Base-by-base conservation (phyloP, 2,329 filamentous ascomycete species). In the Hypoxylon rubiginosum region DNA sequence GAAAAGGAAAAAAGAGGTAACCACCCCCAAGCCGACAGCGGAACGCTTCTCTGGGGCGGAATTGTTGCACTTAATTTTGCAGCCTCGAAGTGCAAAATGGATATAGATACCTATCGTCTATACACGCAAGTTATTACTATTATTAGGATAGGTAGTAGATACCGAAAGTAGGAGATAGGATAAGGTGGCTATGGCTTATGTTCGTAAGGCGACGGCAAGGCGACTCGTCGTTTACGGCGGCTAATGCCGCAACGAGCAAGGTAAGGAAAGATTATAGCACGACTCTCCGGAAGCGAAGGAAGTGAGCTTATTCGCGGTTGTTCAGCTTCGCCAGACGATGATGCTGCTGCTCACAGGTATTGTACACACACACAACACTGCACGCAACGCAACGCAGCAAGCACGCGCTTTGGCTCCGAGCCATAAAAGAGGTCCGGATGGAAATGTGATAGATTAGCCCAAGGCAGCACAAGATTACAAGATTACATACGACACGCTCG, bases 11-110 rank as follows among this genome's bases (percentile, higher is more conserved):
- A 10, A 13, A 39, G n/a, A n/a, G n/a, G n/a, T n/a, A 10, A 49
- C 46, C 34, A 52, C 8, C 54, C 17, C 55, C 50, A 51, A 19
- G 50, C 61, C 61, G 56, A 64, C 50, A 55, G 52, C 61, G 61
- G 61, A 64, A 54, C 15, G 34, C 48, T 53, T 51, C 39, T 50
- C 56, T 56, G 21, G n/a, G n/a, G 39, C 26, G 41, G 41, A 58
- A 41, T 58, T 50, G 43, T 36, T 52, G 19, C 39, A 39, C 24
- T 45, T 26, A 17, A 45, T 26, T 30, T 43, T 43, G 46, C 13
- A 28, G 43, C 21, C 10, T 48, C 7, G 15, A n/a, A 43, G 3
- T 41, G 36, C 36, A n/a, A 4, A 3, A 15, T 41, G n/a, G 6
- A 41, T 46, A 46, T 48, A 7, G 17, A 8, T 45, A 26, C 19